phyloP scores from a whole-genome alignment of 2,329 filamentous ascomycete species.

The Coniella lustricola region DNA sequence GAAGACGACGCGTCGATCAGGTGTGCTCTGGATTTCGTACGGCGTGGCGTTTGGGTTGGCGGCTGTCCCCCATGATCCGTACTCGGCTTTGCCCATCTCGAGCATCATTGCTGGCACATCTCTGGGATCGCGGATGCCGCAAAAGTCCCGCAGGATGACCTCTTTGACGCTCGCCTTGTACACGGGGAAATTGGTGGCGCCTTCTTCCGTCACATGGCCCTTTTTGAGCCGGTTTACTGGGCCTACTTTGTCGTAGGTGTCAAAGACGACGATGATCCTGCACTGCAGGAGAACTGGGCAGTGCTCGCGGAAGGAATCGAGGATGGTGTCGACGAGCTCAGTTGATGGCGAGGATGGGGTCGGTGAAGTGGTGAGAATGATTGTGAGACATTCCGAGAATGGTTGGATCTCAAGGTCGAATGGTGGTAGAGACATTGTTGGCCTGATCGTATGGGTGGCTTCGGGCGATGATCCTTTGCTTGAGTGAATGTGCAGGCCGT shows the following conservation, averaged over 20 bases:
- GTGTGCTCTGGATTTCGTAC: slow-evolving; percentile 29
- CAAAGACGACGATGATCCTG: slow-evolving; percentile 43
- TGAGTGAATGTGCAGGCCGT: neutral
- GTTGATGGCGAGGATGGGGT: slow-evolving; percentile 48
- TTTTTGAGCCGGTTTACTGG: slow-evolving; percentile 42
- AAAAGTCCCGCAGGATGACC: slow-evolving; percentile 30
- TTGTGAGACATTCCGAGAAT: slow-evolving; percentile 26
- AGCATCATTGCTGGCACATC: slow-evolving; percentile 5
- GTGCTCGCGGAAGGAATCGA: slow-evolving; percentile 37
- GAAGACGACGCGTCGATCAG: slow-evolving; percentile 35
- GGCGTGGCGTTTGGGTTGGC: slow-evolving; percentile 30
- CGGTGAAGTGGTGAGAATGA: slow-evolving; percentile 48
- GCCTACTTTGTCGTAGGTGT: slow-evolving; percentile 42
- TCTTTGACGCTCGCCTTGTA: slow-evolving; percentile 43
- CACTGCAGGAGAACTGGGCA: slow-evolving; percentile 36
- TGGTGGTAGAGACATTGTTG: slow-evolving; percentile 2
- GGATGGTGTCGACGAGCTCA: slow-evolving; percentile 40
- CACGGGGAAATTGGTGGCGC: slow-evolving; percentile 32
- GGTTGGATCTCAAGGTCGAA: neutral
- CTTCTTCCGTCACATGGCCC: slow-evolving; percentile 41
- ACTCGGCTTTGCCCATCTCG: slow-evolving; percentile 36
- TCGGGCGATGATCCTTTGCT: too few relatives aligned
- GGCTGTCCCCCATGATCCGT: slow-evolving; percentile 31
- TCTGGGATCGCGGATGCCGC: neutral
- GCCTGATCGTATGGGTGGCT: neutral